phyloP scores from a whole-genome alignment of 2,329 filamentous ascomycete species.

The Arthrobotrys pseudoclavata region DNA sequence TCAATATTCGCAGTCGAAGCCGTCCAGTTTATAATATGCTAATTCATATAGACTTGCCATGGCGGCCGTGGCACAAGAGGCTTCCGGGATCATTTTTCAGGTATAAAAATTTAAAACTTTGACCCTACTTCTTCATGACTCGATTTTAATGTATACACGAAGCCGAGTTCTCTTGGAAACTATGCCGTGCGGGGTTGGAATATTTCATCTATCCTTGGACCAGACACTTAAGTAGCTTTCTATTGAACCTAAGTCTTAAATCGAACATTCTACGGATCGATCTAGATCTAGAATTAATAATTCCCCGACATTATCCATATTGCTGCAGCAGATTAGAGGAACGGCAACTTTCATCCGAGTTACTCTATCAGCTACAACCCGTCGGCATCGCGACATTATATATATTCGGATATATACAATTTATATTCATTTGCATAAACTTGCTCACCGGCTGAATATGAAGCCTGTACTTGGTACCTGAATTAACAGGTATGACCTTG shows the following conservation, averaged over 20 bases:
- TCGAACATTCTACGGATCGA: constrained; percentile 17
- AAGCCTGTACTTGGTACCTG: constrained; percentile 43
- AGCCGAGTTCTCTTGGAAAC: not conserved
- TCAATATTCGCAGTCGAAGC: not conserved
- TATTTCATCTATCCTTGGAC: not conserved
- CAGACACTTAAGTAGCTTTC: not conserved
- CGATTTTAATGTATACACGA: not conserved
- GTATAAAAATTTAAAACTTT: constrained; percentile 9
- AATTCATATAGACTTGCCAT: constrained; percentile 3
- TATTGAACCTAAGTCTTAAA: not conserved
- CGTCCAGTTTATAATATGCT: not conserved
- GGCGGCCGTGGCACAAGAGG: constrained; percentile 1
- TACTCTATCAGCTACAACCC: constrained; percentile 13
- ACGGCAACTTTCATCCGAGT: constrained; percentile 17
- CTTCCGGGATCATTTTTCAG: not conserved
- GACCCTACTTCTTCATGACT: not conserved
- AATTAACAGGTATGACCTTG: constrained; percentile 49
- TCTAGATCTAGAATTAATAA: constrained; percentile 29
- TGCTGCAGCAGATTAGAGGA: not conserved
- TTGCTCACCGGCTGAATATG: constrained; percentile 42
- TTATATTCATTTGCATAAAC: constrained; percentile 22
- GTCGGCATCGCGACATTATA: constrained; percentile 11
- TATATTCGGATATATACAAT: constrained; percentile 11
- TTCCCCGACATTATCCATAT: constrained; percentile 26
- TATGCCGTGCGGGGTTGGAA: not conserved